Evolutionary conservation across 2,329 filamentous ascomycete species (phyloP).

Genomic region (Trichoderma oligosporum): DNA sequence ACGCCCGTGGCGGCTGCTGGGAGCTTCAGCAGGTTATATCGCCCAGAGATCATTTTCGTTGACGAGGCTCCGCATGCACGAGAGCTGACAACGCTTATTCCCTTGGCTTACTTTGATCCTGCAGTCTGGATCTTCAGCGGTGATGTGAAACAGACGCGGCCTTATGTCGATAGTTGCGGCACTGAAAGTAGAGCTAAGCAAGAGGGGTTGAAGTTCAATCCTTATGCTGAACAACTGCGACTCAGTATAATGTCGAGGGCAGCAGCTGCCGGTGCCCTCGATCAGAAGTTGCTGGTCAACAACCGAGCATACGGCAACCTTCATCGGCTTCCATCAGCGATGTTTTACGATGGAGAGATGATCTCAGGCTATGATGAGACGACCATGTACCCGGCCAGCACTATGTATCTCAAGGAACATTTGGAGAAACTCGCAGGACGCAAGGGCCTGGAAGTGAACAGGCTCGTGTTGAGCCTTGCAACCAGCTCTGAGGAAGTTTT

Average conservation of each 20-base stretch:
- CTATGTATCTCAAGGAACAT: slow-evolving; percentile 29
- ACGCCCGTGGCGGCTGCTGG: slow-evolving; percentile 43
- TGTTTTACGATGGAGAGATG: slow-evolving; percentile 43
- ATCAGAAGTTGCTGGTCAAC: slow-evolving; percentile 35
- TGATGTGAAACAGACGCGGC: slow-evolving; percentile 43
- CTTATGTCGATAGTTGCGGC: slow-evolving; percentile 36
- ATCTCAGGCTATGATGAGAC: slow-evolving; percentile 28
- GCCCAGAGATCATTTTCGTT: slow-evolving; percentile 80
- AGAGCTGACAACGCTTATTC: slow-evolving; percentile 44
- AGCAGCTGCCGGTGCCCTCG: slow-evolving; percentile 31
- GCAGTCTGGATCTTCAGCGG: slow-evolving; percentile 45
- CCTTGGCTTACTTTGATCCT: slow-evolving; percentile 42
- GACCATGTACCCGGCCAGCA: slow-evolving; percentile 29
- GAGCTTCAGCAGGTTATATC: slow-evolving; percentile 52
- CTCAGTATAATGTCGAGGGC: slow-evolving; percentile 41
- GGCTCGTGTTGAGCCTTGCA: slow-evolving; percentile 34
- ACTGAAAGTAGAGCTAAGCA: slow-evolving; percentile 20
- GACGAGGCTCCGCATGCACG: slow-evolving; percentile 59
- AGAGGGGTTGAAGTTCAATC: slow-evolving; percentile 30
- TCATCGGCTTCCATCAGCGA: slow-evolving; percentile 38
- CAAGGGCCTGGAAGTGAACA: slow-evolving; percentile 30
- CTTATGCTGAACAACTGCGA: slow-evolving; percentile 32
- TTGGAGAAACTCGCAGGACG: slow-evolving; percentile 28
- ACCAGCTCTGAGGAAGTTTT: slow-evolving; percentile 28
- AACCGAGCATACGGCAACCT: slow-evolving; percentile 38